Base-by-base conservation (phyloP, 2,329 filamentous ascomycete species). In the Amylocarpus encephaloides region DNA sequence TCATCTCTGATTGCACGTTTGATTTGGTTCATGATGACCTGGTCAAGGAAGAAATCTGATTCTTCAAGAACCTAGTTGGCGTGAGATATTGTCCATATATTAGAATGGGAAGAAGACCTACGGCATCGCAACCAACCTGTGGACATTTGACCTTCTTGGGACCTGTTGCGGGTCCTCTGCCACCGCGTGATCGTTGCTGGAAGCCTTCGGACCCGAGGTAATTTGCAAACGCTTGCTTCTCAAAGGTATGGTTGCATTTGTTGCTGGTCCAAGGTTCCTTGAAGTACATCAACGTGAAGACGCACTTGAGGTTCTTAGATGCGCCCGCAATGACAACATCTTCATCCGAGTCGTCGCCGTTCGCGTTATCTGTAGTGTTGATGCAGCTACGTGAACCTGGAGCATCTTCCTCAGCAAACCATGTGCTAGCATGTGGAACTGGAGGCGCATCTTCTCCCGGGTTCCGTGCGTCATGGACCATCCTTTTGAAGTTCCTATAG, bases 191-290 rank as follows among this genome's bases (percentile, higher is more conserved):
- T 22, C 43, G 48, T 15, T 47, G 43, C 46, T 41, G 53, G 50
- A 46, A 51, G 2, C 50, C 58, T 19, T 56, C 46, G 1, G 42
- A 32, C 3, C 48, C 29, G 41, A 59, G 42, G 46, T 62, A 83
- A 39, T 80, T 75, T 19, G 78, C 50, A 35, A 91, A 83, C 0
- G 80, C 79, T 1, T 65, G 62, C 65, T 79, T 83, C 62, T 91
- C 84, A 63, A 88, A 91, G 0, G 78, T 82, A 65, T 91, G 86
- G 49, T 78, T 81, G 70, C 86, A 91, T 56, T 79, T 78, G 12
- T 64, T 70, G 59, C 79, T 86, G 49, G 78, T 86, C 61, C 79
- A 81, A 0, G 86, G 86, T 46, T 88, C 76, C 38, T 72, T 70
- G 70, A 88, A 82, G 40, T 77, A 71, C 46, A 72, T 71, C 56